phyloP scores from a whole-genome alignment of 306 rosid species.

The Citrullus mucosospermus region DNA sequence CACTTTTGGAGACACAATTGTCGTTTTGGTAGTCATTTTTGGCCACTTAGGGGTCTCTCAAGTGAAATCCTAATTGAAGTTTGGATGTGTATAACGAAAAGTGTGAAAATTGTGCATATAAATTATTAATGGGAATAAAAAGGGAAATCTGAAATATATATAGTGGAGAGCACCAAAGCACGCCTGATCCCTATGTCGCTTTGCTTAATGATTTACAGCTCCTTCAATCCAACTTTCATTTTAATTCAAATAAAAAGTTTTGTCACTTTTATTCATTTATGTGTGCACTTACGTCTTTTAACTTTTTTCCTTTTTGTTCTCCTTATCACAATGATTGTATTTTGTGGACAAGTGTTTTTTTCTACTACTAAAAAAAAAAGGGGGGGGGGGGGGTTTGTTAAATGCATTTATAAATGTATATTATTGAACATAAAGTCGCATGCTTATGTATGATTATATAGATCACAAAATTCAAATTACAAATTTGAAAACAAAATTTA shows the following conservation, averaged over 20 bases:
- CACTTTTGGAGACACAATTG: not conserved
- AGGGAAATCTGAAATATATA: not conserved
- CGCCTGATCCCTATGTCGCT: constrained; percentile 4
- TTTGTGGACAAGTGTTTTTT: not conserved
- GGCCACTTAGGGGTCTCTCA: not conserved
- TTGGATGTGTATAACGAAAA: not conserved
- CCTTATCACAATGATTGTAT: not conserved
- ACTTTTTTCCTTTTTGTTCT: not conserved
- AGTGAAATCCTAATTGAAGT: not conserved
- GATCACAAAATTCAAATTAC: too few species aligned
- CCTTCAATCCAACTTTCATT: not conserved
- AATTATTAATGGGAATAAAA: not conserved
- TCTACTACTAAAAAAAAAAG: not conserved
- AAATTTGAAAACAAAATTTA: too few species aligned
- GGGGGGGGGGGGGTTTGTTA: too few species aligned
- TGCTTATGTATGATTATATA: too few species aligned
- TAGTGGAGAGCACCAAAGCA: constrained; percentile 7
- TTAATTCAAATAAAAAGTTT: not conserved
- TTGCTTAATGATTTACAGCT: constrained; percentile 8
- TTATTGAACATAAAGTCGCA: not conserved
- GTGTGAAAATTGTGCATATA: not conserved
- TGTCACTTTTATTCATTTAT: not conserved
- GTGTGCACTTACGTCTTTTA: not conserved
- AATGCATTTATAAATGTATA: not conserved
- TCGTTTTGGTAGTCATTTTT: not conserved